Base-by-base conservation (phyloP, 1,284 basidiomycete species). In the Amylostereum chailletii region DNA sequence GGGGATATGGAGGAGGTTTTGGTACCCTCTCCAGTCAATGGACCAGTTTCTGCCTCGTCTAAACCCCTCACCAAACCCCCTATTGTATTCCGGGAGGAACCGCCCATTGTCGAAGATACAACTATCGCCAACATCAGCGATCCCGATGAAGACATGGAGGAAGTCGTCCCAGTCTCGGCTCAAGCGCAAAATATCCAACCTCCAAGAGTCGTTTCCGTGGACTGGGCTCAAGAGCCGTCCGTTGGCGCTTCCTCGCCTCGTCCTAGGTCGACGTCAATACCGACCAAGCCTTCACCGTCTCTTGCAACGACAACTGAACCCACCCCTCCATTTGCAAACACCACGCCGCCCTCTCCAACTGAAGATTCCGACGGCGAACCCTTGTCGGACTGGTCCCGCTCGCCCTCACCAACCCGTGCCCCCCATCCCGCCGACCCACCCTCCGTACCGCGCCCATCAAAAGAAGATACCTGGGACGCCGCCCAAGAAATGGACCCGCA, bases 401-500 rank as follows among this genome's bases (percentile, higher is more conserved):
- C 77, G 2, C 71, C 75, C 7, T 74, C 74, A 27, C 76, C 76
- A 2, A 58, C 62, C 33, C 57, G 54, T 45, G 41, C 51, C 3
- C 48, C 45, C 26, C 57, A 49, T 37, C 38, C 53, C 42, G 55
- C 53, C 19, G 55, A 47, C 5, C 32, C 46, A 3, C n/a, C 46
- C 4, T 50, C 45, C 40, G 46, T 34, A n/a, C 46, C 33, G 30
- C 19, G 29, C 4, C 30, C 41, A 10, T 34, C 43, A 10, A 36
- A 51, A 30, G 58, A 71, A 44, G 73, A 71, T 0, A 57, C 57
- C 50, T 70, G 79, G 79, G 90, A 83, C 58, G 86, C 77, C n/a
- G 86, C 74, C 36, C 74, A 80, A 52, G 90, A 86, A 67, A 89
- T 90, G 79, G 90, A 90, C 57, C 71, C 80, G 31, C 76, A 81